Evolutionary conservation across 495 filamentous ascomycete genomes (phyloP).

Genomic region (Amniculicola lignicola): DNA sequence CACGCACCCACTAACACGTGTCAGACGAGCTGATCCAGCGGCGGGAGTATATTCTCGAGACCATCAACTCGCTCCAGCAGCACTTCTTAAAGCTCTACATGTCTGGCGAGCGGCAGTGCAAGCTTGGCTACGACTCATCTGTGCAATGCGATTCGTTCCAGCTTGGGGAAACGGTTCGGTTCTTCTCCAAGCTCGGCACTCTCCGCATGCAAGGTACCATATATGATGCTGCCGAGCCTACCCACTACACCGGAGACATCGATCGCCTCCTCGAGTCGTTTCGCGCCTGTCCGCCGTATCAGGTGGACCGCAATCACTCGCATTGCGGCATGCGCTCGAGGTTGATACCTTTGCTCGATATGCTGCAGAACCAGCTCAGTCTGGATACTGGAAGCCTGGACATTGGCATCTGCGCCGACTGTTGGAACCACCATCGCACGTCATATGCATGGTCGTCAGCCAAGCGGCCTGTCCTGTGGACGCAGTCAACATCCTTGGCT

Average conservation of each 20-base stretch:
- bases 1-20: conserved; percentile 3
- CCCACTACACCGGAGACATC: conserved; percentile 48
- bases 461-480: conserved; percentile 43
- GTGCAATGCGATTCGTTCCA: conserved; percentile 81
- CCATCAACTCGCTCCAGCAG: conserved; percentile 69
- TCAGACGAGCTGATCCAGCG: conserved; percentile 70
- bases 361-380: conserved; percentile 48
- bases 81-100: conserved; percentile 70
- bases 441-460: conserved; percentile 38
- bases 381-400: conserved; percentile 34
- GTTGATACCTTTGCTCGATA: conserved; percentile 65
- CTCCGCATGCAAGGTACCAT: conserved; percentile 44
- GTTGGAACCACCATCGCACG: conserved; percentile 45
- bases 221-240: conserved; percentile 32
- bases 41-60: conserved; percentile 67
- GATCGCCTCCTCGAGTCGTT: conserved; percentile 52
- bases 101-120: conserved; percentile 61
- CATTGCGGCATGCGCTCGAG: conserved; percentile 73
- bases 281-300: conserved; percentile 67
- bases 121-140: conserved; percentile 70
- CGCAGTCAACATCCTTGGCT: conserved; percentile 7
- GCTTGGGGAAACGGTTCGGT: conserved; percentile 79
- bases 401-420: conserved; percentile 46
- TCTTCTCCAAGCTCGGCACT: conserved; percentile 55
- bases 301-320: conserved; percentile 71